phyloP scores from a whole-genome alignment of 345 rosid species.

The Hibiscus mutabilis region DNA sequence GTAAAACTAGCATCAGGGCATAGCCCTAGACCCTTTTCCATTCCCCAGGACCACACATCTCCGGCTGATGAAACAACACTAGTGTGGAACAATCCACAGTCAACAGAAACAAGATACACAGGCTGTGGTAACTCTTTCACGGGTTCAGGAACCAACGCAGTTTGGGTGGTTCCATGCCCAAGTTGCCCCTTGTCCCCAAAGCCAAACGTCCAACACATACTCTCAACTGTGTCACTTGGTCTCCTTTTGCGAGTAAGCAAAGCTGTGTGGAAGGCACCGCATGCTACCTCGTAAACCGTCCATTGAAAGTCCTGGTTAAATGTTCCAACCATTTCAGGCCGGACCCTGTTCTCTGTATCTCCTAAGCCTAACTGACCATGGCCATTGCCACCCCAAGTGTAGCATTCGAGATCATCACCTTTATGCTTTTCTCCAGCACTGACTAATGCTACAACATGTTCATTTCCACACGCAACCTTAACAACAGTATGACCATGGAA shows the following conservation, averaged over 20 bases:
- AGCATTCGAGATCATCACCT: constrained; percentile 50
- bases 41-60: constrained; percentile 91
- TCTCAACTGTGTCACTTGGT: constrained; percentile 33
- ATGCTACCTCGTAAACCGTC: constrained; percentile 64
- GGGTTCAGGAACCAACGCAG: constrained; percentile 50
- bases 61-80: constrained; percentile 79
- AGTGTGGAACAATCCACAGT: constrained; percentile 88
- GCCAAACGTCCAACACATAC: constrained; percentile 82
- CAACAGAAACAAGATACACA: constrained; percentile 50
- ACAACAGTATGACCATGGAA: constrained; percentile 68
- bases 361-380: constrained; percentile 84
- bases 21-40: constrained; percentile 85
- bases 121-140: constrained; percentile 53
- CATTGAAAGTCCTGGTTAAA: constrained; percentile 44
- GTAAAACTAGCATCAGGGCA: constrained; percentile 70
- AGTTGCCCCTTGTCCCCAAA: constrained; percentile 89
- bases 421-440: constrained; percentile 40
- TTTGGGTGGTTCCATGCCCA: constrained; percentile 72
- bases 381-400: constrained; percentile 70
- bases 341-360: constrained; percentile 49
- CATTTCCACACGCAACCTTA: constrained; percentile 88
- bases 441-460: constrained; percentile 73
- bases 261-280: constrained; percentile 89
- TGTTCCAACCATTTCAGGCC: constrained; percentile 50
- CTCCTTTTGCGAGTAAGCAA: constrained; percentile 54